Evolutionary conservation across 2,329 filamentous ascomycete species (phyloP).

Genomic region (Madurella fahalii): DNA sequence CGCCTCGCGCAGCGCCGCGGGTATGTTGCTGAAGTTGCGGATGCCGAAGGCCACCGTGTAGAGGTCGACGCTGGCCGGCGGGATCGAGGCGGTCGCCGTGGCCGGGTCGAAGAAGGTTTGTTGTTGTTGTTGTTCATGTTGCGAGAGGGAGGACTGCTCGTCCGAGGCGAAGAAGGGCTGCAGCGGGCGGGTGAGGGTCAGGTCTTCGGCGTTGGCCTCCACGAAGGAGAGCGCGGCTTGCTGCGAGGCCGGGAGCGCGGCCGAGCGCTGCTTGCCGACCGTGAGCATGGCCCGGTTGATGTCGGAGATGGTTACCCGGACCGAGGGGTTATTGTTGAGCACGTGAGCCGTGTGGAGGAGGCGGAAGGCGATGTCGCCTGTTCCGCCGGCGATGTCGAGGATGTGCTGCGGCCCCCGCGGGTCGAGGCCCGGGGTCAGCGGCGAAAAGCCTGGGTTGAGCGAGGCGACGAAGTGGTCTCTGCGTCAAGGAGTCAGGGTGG

Average conservation of each 20-base stretch:
- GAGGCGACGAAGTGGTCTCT: slow-evolving; percentile 88
- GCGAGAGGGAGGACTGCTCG: neutral
- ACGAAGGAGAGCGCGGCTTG: slow-evolving; percentile 67
- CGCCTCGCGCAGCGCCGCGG: slow-evolving; percentile 75
- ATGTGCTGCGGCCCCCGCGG: slow-evolving; percentile 61
- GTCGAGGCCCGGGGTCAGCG: slow-evolving; percentile 42
- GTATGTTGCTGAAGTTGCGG: slow-evolving; percentile 92
- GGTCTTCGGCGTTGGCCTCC: slow-evolving; percentile 82
- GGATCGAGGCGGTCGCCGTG: slow-evolving; percentile 45
- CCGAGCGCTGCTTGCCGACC: slow-evolving; percentile 76
- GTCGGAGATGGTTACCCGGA: slow-evolving; percentile 86
- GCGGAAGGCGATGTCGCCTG: slow-evolving; percentile 95
- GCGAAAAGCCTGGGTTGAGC: slow-evolving; percentile 72
- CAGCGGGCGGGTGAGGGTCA: slow-evolving; percentile 36
- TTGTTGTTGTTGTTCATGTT: neutral
- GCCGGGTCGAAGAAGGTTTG: slow-evolving; percentile 21
- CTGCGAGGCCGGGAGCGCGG: slow-evolving; percentile 51
- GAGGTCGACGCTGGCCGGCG: slow-evolving; percentile 73
- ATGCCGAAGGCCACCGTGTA: slow-evolving; percentile 99
- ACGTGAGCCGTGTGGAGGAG: slow-evolving; percentile 83
- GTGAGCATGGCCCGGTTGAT: slow-evolving; percentile 95
- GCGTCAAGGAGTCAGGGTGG: neutral
- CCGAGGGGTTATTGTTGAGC: slow-evolving; percentile 73
- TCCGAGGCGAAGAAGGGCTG: slow-evolving; percentile 4
- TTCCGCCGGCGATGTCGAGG: slow-evolving; percentile 94